A percentile compares a stretch with the other conserved stretches of the same genome.
These are phyloP conservation scores for Podila epicladia DNA, from an alignment of 192 early-diverging fungal species.

Conservation along the genomic window DNA sequence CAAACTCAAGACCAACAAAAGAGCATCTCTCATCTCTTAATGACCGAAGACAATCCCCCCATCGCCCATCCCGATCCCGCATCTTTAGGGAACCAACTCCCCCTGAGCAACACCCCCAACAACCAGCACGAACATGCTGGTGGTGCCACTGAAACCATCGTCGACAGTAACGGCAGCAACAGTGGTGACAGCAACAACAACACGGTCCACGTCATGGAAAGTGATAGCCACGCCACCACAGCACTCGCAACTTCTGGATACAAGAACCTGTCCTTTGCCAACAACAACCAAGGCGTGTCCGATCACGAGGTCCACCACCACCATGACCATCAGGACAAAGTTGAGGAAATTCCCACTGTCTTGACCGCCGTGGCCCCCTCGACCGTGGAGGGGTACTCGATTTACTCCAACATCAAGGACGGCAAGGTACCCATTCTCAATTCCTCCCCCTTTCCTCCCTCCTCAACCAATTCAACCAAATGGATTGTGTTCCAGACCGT, in stretches of 20 bases:
- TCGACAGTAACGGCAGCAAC: background rate
- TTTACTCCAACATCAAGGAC: constrained; percentile 45
- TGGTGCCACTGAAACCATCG: background rate
- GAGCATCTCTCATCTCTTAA: constrained; percentile 12
- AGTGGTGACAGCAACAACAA: background rate
- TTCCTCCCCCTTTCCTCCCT: background rate
- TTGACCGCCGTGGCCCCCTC: background rate
- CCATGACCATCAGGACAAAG: background rate
- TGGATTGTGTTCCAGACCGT: background rate
- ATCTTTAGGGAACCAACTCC: constrained; percentile 26
- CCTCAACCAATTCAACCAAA: background rate
- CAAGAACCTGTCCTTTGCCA: constrained; percentile 21
- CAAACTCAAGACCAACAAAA: background rate
- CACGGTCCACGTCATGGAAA: background rate
- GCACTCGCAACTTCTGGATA: background rate
- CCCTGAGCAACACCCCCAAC: constrained; percentile 3
- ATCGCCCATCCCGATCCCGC: constrained; percentile 11
- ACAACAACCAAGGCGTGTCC: background rate
- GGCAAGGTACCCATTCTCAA: constrained; percentile 20
- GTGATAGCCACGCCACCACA: background rate
- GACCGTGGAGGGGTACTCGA: constrained; percentile 29
- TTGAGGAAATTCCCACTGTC: background rate
- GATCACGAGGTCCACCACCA: constrained; percentile 1
- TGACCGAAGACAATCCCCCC: constrained; percentile 27
- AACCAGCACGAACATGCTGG: background rate